Evolutionary conservation across 1,139 yeast genomes (phyloP), one percentile per base, ranked within the genome.

Genomic region (Scheffersomyces lignicola): DNA sequence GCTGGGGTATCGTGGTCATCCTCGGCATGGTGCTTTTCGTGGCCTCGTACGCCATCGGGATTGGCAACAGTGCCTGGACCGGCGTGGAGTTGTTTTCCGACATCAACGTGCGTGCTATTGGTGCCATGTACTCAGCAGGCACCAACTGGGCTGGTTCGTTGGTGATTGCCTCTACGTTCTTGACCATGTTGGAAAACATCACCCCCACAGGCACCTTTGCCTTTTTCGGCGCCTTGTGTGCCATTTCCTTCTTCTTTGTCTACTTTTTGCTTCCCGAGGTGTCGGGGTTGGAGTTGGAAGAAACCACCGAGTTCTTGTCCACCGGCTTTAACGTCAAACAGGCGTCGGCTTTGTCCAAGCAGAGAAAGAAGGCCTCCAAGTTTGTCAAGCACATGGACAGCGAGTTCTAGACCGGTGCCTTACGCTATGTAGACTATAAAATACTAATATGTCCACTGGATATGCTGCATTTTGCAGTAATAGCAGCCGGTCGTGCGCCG

Each of bases 1-100:
- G 87, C 2, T 89, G 97, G 96, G 95, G 96, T 10, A 77, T 85
- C 43, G 80, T 88, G 9, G 80, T 90, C 39, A 83, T 92, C 43
- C 71, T 89, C 22, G 83, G 88, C 43, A 88, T 89, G 88, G 87
- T 90, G 48, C 59, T 79, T 36, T 92, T 76, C 54, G 96, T 89
- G 34, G 96, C 95, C 5, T 80, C 84, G 41, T 90, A 89, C 57
- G 96, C 97, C 29, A 69, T 87, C 46, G 97, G 97, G 49, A 86
- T 89, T 48, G 98, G 98, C 61, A 88, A 90, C 56, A 90, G 88
- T 41, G 97, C 98, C 33, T 90, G 98, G 98, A 96, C 92, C 52
- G 97, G 95, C 54, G 86, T 92, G 36, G 98, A 90, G 62, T 68
- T 89, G 51, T 88, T 90, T 67, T 92, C 97, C 18, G 95, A 89